A percentile compares a stretch with the other conserved stretches of the same genome.
Evolutionary conservation across 805 yeast species (phyloP).

Genomic region (Blastobotrys attinorum): DNA sequence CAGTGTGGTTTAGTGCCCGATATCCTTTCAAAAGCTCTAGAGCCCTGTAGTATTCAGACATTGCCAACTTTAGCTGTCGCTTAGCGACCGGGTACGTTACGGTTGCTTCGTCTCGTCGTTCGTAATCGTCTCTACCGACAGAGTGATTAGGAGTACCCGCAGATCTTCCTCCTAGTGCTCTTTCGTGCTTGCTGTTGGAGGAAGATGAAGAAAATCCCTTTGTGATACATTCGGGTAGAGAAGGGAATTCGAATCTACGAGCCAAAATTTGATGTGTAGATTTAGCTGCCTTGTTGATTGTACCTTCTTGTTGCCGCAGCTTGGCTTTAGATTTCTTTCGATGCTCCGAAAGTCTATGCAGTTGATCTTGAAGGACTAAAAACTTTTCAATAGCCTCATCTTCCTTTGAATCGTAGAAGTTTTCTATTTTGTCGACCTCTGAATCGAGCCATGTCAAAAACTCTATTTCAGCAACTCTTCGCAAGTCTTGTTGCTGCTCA

Average conservation of each 20-base stretch:
- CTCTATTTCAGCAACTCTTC: constrained; percentile 36
- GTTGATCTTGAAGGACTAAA: constrained; percentile 57
- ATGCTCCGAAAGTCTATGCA: constrained; percentile 55
- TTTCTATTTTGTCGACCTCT: constrained; percentile 52
- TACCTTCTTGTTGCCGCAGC: neutral
- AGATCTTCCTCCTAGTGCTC: neutral
- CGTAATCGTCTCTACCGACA: constrained; percentile 42
- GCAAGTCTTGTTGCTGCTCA: too few species aligned
- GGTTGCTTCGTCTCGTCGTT: constrained; percentile 21
- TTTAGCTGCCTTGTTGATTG: constrained; percentile 7
- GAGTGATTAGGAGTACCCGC: neutral
- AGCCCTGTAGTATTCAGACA: constrained; percentile 65
- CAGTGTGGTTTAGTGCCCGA: constrained; percentile 73
- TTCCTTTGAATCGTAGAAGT: constrained; percentile 55
- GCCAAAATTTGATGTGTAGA: constrained; percentile 4
- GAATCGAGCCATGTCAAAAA: constrained; percentile 62
- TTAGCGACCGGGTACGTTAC: constrained; percentile 60
- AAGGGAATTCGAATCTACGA: constrained; percentile 16
- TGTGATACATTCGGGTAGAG: constrained; percentile 12
- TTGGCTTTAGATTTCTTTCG: constrained; percentile 4
- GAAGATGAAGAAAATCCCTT: neutral
- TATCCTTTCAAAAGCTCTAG: constrained; percentile 64
- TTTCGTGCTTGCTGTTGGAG: neutral
- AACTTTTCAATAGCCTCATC: constrained; percentile 52
- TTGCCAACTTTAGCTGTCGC: constrained; percentile 58